A percentile compares a stretch with the other conserved stretches of the same genome.
Evolutionary conservation across 345 rosid genomes (phyloP).

Genomic region (Gossypium raimondii): DNA sequence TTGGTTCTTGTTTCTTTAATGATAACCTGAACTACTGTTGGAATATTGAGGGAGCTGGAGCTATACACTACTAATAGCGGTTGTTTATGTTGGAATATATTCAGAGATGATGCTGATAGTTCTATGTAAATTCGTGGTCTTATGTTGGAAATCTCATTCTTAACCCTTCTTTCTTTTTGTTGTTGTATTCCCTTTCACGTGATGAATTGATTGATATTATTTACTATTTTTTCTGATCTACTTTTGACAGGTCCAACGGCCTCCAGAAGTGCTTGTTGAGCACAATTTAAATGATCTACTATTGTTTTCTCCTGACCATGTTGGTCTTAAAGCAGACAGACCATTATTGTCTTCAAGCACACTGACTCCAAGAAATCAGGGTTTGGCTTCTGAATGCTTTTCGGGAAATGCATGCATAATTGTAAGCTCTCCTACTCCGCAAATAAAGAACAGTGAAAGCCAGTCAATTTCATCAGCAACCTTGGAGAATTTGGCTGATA

Average conservation of each 20-base stretch:
- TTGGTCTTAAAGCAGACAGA: constrained; percentile 36
- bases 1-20: neutral
- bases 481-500: constrained; percentile 26
- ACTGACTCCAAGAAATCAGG: constrained; percentile 50
- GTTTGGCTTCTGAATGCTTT: constrained; percentile 36
- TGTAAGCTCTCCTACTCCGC: constrained; percentile 45
- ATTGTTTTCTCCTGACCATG: constrained; percentile 56
- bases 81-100: neutral
- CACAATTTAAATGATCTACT: constrained; percentile 43
- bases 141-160: neutral
- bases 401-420: constrained; percentile 41
- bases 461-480: constrained; percentile 42
- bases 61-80: neutral
- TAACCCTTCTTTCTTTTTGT: neutral
- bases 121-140: neutral
- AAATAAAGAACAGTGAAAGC: constrained; percentile 39
- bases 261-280: constrained; percentile 52
- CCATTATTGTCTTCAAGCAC: constrained; percentile 28
- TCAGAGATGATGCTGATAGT: neutral
- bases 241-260: constrained; percentile 42
- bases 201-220: neutral
- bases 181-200: neutral
- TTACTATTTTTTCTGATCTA: neutral
- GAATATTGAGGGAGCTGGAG: neutral
- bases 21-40: neutral